Percentiles rank a stretch among this genome's conserved stretches.
phyloP scores from a whole-genome alignment of 176 grass and related monocot genomes.

The Elaeis guineensis region DNA sequence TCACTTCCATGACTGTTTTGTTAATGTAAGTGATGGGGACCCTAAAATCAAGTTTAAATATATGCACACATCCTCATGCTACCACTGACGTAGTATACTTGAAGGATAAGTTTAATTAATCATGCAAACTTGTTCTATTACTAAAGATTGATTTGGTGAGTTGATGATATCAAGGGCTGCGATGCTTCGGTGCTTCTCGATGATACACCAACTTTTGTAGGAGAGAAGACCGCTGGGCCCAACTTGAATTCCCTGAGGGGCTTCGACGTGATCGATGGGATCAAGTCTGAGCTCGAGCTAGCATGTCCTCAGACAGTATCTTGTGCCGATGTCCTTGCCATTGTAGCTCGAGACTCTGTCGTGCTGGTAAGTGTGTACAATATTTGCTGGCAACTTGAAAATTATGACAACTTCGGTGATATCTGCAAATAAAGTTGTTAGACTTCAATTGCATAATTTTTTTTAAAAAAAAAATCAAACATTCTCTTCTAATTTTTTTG shows the following conservation, averaged over 20 bases:
- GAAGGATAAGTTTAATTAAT: too few relatives aligned
- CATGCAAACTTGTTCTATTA: too few relatives aligned
- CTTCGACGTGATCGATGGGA: constrained; percentile 70
- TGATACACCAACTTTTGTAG: constrained; percentile 41
- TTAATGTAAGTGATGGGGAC: constrained; percentile 18
- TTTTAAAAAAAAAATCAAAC: too few relatives aligned
- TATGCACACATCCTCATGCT: too few relatives aligned
- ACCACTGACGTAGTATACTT: too few relatives aligned
- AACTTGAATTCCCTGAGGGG: constrained; percentile 75
- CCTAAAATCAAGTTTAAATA: too few relatives aligned
- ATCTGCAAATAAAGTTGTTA: too few relatives aligned
- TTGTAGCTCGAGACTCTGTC: constrained; percentile 77
- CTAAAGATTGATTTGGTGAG: too few relatives aligned
- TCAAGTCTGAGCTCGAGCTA: constrained; percentile 64
- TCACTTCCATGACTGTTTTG: constrained; percentile 59
- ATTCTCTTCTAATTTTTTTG: too few relatives aligned
- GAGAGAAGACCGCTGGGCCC: constrained; percentile 71
- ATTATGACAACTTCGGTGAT: too few relatives aligned
- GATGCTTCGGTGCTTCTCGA: constrained; percentile 84
- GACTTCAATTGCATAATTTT: too few relatives aligned
- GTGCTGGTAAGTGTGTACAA: constrained; percentile 25
- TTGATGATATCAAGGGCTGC: constrained; percentile 38
- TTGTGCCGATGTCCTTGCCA: constrained; percentile 75
- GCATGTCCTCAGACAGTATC: constrained; percentile 66
- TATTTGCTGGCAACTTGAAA: too few relatives aligned